Percentiles rank a stretch among this genome's conserved stretches.
Conservation (phyloP, 192 early-diverging fungal genomes). For the Coemansia sp. region DNA sequence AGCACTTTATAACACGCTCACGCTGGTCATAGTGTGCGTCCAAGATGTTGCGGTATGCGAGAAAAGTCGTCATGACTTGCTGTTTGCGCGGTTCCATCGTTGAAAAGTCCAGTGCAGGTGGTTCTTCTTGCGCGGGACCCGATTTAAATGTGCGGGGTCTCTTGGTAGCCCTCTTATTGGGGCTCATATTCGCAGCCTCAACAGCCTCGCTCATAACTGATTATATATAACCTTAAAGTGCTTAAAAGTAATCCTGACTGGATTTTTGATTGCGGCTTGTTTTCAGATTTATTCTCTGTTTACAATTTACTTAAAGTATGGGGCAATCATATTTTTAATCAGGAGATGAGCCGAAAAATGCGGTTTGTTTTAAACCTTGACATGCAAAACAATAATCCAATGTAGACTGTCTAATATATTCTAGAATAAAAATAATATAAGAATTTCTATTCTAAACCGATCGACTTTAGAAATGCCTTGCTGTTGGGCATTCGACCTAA, state of each 20-base stretch:
- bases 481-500: conserved; percentile 9
- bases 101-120: conserved; percentile 5
- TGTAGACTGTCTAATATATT: neutral
- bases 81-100: conserved; percentile 12
- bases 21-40: conserved; percentile 54
- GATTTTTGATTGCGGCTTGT: no score
- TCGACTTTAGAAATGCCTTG: conserved; percentile 5
- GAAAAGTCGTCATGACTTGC: conserved; percentile 10
- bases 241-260: no score
- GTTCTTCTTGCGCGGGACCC: neutral
- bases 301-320: no score
- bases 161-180: neutral
- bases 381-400: no score
- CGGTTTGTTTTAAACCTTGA: no score
- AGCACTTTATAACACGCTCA: conserved; percentile 52
- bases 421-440: neutral
- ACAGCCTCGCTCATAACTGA: neutral
- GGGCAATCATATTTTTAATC: no score
- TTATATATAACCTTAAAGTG: neutral
- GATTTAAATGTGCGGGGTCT: neutral
- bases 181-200: neutral
- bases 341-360: no score
- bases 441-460: neutral
- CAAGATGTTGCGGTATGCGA: conserved; percentile 28
- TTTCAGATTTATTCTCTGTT: no score